phyloP scores from a whole-genome alignment of 257 asterid genomes.

The Mentha longifolia region DNA sequence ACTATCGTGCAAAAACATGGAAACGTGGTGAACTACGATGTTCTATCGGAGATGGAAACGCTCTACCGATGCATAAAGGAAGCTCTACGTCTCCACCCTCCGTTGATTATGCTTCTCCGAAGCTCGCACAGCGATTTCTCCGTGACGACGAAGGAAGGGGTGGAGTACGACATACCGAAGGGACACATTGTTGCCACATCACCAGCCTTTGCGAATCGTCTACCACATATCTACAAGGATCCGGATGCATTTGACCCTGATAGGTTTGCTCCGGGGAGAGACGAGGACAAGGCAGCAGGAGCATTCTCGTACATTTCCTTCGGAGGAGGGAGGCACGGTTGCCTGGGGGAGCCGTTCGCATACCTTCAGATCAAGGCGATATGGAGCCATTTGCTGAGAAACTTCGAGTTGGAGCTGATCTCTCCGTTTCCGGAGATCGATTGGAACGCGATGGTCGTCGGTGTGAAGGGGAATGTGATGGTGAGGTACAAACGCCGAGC shows the following conservation, averaged over 20 bases:
- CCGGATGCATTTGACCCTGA: conserved; percentile 85
- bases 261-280: conserved; percentile 82
- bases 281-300: conserved; percentile 91
- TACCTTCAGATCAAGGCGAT: conserved; percentile 92
- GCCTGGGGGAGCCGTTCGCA: conserved; percentile 96
- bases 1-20: conserved; percentile 65
- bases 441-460: conserved; percentile 70
- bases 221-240: conserved; percentile 72
- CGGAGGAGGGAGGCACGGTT: conserved; percentile 97
- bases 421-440: conserved; percentile 65
- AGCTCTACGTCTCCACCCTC: conserved; percentile 96
- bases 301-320: conserved; percentile 91
- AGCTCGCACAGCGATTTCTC: conserved; percentile 83
- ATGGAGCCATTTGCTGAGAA: conserved; percentile 94
- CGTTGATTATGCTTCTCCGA: conserved; percentile 85
- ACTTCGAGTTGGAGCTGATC: conserved; percentile 70
- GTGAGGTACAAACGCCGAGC: conserved; percentile 56
- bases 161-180: conserved; percentile 70
- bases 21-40: conserved; percentile 73
- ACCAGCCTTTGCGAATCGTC: conserved; percentile 60
- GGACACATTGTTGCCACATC: conserved; percentile 68
- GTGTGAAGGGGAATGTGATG: conserved; percentile 65
- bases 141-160: conserved; percentile 79
- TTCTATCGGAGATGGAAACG: conserved; percentile 87
- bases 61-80: conserved; percentile 86